These are phyloP conservation scores for Trypanosomatidae sp. DNA, from an alignment of 208 protist species.

Conservation along the genomic window DNA sequence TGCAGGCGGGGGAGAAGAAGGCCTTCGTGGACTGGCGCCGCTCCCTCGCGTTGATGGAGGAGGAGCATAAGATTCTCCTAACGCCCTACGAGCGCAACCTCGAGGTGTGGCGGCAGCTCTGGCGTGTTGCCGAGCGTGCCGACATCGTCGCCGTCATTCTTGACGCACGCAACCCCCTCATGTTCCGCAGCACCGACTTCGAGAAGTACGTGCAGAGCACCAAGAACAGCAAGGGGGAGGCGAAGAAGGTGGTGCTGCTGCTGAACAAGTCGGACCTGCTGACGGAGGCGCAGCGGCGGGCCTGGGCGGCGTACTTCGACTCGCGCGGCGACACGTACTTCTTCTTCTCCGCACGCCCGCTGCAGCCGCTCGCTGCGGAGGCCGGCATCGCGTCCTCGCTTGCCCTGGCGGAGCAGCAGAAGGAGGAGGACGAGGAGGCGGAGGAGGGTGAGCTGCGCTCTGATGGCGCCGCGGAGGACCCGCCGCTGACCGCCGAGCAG, in stretches of 20 bases:
- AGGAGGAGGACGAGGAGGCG: slow-evolving; percentile 14
- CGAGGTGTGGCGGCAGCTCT: slow-evolving; percentile 99
- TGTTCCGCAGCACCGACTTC: slow-evolving; percentile 93
- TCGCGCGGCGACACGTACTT: slow-evolving; percentile 76
- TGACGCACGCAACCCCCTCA: slow-evolving; percentile 97
- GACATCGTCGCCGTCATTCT: slow-evolving; percentile 95
- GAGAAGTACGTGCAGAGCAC: slow-evolving; percentile 88
- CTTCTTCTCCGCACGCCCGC: slow-evolving; percentile 92
- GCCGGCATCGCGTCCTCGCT: slow-evolving; percentile 15
- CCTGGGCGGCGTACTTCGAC: slow-evolving; percentile 95
- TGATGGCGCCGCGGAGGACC: too few relatives aligned
- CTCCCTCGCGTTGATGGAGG: slow-evolving; percentile 88
- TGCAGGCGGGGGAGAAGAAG: slow-evolving; percentile 73
- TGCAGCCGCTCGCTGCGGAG: slow-evolving; percentile 21
- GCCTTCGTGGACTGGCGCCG: slow-evolving; percentile 93
- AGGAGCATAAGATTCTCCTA: slow-evolving; percentile 92
- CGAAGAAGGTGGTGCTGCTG: slow-evolving; percentile 93
- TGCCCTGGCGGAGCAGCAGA: slow-evolving; percentile 10
- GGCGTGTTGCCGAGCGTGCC: slow-evolving; percentile 97
- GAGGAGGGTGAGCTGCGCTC: slow-evolving; percentile 1
- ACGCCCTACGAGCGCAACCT: slow-evolving; percentile 99
- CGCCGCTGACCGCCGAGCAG: too few relatives aligned
- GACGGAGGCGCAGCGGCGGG: slow-evolving; percentile 87
- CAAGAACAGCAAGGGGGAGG: slow-evolving; percentile 28
- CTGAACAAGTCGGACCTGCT: slow-evolving; percentile 99